phyloP scores from a whole-genome alignment of 2,329 filamentous ascomycete genomes.

The Monilinia fructicola region DNA sequence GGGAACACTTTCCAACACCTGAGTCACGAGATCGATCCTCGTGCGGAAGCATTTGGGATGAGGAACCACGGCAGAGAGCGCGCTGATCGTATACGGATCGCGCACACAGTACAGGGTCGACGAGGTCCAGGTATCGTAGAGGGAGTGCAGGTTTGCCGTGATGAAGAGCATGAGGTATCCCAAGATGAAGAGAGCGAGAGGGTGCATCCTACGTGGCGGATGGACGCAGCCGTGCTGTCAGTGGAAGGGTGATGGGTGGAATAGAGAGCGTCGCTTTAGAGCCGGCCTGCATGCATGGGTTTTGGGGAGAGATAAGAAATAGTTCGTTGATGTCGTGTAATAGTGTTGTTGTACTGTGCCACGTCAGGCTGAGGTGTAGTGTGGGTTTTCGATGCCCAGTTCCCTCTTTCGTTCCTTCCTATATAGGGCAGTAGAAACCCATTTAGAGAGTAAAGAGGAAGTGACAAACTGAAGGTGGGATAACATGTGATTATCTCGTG shows the following conservation, averaged over 20 bases:
- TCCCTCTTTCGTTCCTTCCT: background rate
- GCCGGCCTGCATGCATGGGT: background rate
- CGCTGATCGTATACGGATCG: slow-evolving; percentile 44
- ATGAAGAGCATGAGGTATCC: slow-evolving; percentile 22
- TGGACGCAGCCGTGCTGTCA: background rate
- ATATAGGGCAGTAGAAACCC: background rate
- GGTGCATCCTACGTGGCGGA: slow-evolving; percentile 15
- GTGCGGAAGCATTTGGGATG: slow-evolving; percentile 57
- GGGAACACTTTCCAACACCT: slow-evolving; percentile 45
- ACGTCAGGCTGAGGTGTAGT: background rate
- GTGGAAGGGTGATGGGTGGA: background rate
- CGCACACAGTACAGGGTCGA: slow-evolving; percentile 34
- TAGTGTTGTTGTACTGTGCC: background rate
- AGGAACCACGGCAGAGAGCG: slow-evolving; percentile 43
- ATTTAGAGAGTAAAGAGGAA: background rate
- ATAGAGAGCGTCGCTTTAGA: background rate
- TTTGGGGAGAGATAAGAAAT: background rate
- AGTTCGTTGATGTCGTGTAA: slow-evolving; percentile 3
- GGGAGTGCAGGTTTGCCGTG: slow-evolving; percentile 11
- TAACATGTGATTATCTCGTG: slow-evolving; percentile 11
- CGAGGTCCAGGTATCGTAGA: slow-evolving; percentile 22
- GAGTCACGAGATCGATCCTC: slow-evolving; percentile 50
- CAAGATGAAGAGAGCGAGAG: slow-evolving; percentile 15
- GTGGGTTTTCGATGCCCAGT: background rate
- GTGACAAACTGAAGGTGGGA: background rate